These are phyloP conservation scores for Seminavis robusta DNA, from an alignment of 108 stramenopile genomes.

Conservation along the genomic window DNA sequence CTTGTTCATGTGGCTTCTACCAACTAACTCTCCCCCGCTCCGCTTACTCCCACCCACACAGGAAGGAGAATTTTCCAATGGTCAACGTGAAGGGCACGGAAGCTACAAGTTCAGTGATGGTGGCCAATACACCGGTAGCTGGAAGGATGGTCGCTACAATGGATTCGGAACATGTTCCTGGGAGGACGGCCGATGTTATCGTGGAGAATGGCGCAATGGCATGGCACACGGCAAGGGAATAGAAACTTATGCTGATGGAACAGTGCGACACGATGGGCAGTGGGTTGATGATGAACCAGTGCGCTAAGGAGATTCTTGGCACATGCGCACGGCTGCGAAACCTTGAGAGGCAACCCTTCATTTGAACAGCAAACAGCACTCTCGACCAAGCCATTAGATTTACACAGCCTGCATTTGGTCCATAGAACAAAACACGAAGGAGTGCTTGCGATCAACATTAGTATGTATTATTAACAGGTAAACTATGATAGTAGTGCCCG, in stretches of 20 bases:
- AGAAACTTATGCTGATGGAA: constrained; percentile 42
- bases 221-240: constrained; percentile 46
- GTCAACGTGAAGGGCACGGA: constrained; percentile 55
- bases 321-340: too few species aligned
- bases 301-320: constrained; percentile 18
- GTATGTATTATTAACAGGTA: too few species aligned
- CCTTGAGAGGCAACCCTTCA: too few species aligned
- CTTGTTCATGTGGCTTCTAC: too few species aligned
- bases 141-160: constrained; percentile 53
- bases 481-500: too few species aligned
- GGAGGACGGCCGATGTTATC: constrained; percentile 21
- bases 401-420: too few species aligned
- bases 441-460: too few species aligned
- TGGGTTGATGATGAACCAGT: constrained; percentile 49
- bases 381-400: too few species aligned
- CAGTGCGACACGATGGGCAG: constrained; percentile 38
- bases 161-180: constrained; percentile 53
- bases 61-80: constrained; percentile 52
- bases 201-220: constrained; percentile 43
- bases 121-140: constrained; percentile 50
- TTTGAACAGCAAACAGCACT: too few species aligned
- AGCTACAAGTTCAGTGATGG: constrained; percentile 52
- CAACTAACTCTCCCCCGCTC: too few species aligned
- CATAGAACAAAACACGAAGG: too few species aligned
- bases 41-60: too few species aligned